Evolutionary conservation across 257 asterid species (phyloP), one percentile per base, ranked within the genome.

Genomic region (Catharanthus roseus): DNA sequence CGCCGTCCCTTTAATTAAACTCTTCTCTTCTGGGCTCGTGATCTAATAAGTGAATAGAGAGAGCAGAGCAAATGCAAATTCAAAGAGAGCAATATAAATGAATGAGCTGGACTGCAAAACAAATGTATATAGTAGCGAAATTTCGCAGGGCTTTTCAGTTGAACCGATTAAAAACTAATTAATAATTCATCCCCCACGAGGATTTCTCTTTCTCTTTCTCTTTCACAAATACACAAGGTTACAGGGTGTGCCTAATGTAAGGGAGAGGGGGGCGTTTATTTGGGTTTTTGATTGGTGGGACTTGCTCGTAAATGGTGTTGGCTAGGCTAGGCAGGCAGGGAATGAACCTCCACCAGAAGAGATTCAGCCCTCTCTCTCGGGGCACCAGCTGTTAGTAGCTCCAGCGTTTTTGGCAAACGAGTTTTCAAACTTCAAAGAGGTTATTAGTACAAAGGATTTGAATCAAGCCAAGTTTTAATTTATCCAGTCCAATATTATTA

Each of bases 301-400:
- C 68, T 57, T 23, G 38, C 65, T 61, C 41, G 56, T 33, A n/a
- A 66, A 66, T 74, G 68, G 73, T 34, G 71, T 51, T 19, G 28
- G 3, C 10, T 2, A 10, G 44, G 41, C 16, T 19, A 41, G 3
- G 5, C 4, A 10, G 44, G 41, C 16, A 58, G 42, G 26, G 44
- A 54, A 34, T 38, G 67, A 41, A 69, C 74, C 79, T 61, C 16
- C 75, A 61, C 79, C 71, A 63, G 71, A 49, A 47, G 21, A 62
- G 71, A n/a, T n/a, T 26, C 26, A 23, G 0, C 60, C 8, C 61
- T 31, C 29, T 19, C n/a, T 23, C 28, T 23, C 18, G 38, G 26
- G 12, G 1, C 65, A 7, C 33, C 57, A 23, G 56, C 54, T 45
- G 54, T 28, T 15, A 21, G 16, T 24, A 24, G 10, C 56, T 23